Conservation (phyloP, 176 grass and related monocot species). For the Miscanthus lutarioriparius region DNA sequence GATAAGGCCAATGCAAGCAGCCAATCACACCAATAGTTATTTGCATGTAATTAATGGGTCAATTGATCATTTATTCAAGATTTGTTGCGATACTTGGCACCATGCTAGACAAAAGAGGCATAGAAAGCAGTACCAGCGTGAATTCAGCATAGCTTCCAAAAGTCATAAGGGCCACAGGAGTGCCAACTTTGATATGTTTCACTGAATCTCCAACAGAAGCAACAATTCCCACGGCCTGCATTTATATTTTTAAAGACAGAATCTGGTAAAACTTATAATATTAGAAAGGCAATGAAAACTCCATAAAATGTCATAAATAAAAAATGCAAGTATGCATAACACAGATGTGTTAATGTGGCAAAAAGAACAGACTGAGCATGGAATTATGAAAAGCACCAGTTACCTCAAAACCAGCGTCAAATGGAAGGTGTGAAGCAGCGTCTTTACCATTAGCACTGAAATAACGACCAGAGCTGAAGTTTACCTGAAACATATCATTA, state of each 20-base stretch:
- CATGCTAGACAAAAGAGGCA: conserved; percentile 23
- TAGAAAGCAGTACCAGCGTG: conserved; percentile 48
- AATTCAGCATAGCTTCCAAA: conserved; percentile 94
- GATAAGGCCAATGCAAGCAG: background rate
- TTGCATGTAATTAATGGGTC: background rate
- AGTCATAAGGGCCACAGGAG: conserved; percentile 87
- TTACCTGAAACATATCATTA: conserved; percentile 58
- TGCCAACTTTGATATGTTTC: conserved; percentile 70
- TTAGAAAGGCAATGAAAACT: conserved; percentile 3
- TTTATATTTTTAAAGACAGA: background rate
- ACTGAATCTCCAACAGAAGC: conserved; percentile 87
- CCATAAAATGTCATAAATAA: background rate
- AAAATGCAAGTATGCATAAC: background rate
- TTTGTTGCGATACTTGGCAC: background rate
- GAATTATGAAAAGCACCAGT: conserved; percentile 9
- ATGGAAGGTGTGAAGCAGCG: conserved; percentile 71
- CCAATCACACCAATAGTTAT: background rate
- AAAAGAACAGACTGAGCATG: background rate
- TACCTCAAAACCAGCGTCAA: conserved; percentile 94
- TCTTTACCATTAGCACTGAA: conserved; percentile 67
- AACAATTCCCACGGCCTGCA: conserved; percentile 87
- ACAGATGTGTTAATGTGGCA: background rate
- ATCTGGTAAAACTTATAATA: background rate
- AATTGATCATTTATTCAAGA: background rate
- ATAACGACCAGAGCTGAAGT: conserved; percentile 91